Conservation (phyloP, 352 stramenopile genomes). For the Phytophthora brassicae region DNA sequence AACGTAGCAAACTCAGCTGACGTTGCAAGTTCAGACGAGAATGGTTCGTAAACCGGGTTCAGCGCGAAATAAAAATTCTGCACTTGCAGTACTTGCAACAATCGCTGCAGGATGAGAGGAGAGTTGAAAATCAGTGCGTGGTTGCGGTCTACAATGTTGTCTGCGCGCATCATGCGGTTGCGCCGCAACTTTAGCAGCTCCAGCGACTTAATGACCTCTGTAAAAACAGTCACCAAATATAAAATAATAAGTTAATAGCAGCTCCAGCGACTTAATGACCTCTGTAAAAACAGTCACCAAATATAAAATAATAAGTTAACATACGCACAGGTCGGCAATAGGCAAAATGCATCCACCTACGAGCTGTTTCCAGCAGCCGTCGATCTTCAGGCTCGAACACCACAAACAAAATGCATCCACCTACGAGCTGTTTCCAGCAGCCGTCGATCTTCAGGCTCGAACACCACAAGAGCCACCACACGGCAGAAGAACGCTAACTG, state of each 20-base stretch:
- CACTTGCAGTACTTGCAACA: conserved; percentile 75
- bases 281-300: not conserved
- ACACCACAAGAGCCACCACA: conserved; percentile 94
- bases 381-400: conserved; percentile 93
- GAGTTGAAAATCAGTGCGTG: conserved; percentile 92
- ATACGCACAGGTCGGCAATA: too few species aligned
- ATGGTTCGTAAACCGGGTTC: conserved; percentile 81
- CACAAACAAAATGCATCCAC: conserved; percentile 11
- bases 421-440: conserved; percentile 89
- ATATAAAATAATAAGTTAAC: too few species aligned
- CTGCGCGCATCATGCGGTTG: conserved; percentile 70
- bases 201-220: conserved; percentile 93
- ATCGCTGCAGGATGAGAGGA: conserved; percentile 64
- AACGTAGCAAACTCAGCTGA: conserved; percentile 83
- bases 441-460: conserved; percentile 94
- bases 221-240: conserved; percentile 9
- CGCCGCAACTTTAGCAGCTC: conserved; percentile 89
- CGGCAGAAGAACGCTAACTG: conserved; percentile 96
- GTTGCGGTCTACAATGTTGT: conserved; percentile 93
- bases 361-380: conserved; percentile 89
- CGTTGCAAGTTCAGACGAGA: conserved; percentile 78
- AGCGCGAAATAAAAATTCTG: conserved; percentile 88
- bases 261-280: conserved; percentile 89
- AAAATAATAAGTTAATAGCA: too few species aligned
- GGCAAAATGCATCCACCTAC: too few species aligned